Conservation (phyloP, 2,329 filamentous ascomycete species). For the Cryphonectria carpinicola region DNA sequence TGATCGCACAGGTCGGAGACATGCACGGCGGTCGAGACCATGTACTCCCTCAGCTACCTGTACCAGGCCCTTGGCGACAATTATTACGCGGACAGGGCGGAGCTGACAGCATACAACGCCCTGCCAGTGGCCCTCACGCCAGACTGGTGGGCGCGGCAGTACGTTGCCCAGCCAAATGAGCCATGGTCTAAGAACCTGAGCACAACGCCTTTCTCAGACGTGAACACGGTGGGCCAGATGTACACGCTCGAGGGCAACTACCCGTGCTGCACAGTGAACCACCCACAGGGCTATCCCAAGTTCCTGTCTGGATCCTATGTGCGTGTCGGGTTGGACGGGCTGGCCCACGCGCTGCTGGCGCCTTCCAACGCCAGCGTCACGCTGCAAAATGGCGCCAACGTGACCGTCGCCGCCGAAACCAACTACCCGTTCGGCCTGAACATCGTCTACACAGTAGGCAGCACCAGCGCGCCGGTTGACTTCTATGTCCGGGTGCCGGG, state of each 20-base stretch:
- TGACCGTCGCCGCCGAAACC: conserved; percentile 50
- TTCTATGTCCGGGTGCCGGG: conserved; percentile 40
- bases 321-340: conserved; percentile 7
- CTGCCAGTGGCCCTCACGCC: conserved; percentile 16
- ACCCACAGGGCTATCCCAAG: conserved; percentile 25
- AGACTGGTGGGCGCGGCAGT: conserved; percentile 22
- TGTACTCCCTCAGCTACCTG: conserved; percentile 26
- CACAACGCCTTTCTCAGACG: conserved; percentile 23
- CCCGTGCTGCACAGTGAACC: conserved; percentile 24
- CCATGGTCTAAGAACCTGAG: conserved; percentile 23
- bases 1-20: conserved; percentile 15
- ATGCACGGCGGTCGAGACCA: conserved; percentile 22
- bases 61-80: conserved; percentile 19
- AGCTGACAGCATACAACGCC: conserved; percentile 22
- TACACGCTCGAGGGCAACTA: conserved; percentile 27
- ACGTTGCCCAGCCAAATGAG: conserved; percentile 22
- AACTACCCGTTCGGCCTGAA: conserved; percentile 48
- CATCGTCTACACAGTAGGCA: conserved; percentile 37
- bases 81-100: conserved; percentile 21
- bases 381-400: conserved; percentile 39
- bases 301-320: conserved; percentile 21
- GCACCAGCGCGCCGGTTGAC: conserved; percentile 36
- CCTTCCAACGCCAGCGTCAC: conserved; percentile 48
- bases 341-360: conserved; percentile 51
- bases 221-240: conserved; percentile 24